Base-by-base conservation (phyloP, 768 basidiomycete genomes). In the Mycena galopus region DNA sequence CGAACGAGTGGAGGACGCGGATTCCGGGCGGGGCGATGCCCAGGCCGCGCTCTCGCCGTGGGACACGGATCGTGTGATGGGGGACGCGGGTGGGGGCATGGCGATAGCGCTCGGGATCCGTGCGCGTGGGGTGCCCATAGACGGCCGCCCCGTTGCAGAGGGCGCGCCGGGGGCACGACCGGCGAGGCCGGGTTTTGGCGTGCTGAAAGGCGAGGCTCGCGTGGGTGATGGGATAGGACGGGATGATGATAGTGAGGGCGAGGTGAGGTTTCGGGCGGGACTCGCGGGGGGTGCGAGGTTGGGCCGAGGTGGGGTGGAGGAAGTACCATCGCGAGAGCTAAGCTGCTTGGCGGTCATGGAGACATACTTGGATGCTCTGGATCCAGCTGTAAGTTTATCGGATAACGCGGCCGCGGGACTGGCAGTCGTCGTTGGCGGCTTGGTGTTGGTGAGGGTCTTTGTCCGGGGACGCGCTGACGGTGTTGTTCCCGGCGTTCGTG, bases 271-370 rank as follows among this genome's bases (percentile, higher is more conserved):
- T 51, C 77, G 76, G 14, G 79, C 77, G 16, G 81, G 81, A 73
- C 77, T 80, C 19, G 79, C 71, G 47, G 73, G 74, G 47, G 74
- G 73, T 60, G 73, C 76, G 33, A 71, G 73, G 19, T 62, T 71
- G 19, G 68, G 66, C 23, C 77, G 79, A 1, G 81, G 67, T 44
- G 84, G 90, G 42, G 78, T 83, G 37, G 78, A 73, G 37, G 77
- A 65, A 55, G 71, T 73, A 55, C 77, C 72, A 68, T 82, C 82
- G 61, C 88, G 88, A 27, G 85, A 88, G 78, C 81, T 90, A 70
- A 97, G 87, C 75, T 96, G 94, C 78, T 92, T 90, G 0, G 95
- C 95, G 1, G 94, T 96, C 89, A 96, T 90, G 19, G 91, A 90
- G 35, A 93, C 85, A 79, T 96, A 96, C 80, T 92, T 94, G 51